Conservation (phyloP, 1,284 basidiomycete species). For the Heimioporus retisporus region DNA sequence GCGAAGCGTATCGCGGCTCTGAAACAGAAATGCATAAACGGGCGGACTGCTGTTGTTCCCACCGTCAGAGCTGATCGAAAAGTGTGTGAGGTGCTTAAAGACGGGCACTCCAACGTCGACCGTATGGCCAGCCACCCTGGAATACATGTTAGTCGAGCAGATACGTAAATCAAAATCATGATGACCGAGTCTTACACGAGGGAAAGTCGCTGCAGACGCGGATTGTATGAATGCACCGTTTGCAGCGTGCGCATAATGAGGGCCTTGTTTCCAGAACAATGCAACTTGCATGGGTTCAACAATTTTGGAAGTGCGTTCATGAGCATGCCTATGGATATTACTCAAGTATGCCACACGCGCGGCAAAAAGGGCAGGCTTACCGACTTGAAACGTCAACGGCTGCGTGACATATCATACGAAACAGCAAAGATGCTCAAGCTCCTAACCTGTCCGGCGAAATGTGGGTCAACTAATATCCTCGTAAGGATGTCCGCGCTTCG, state of each 20-base stretch:
- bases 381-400: conserved; percentile 71
- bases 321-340: conserved; percentile 62
- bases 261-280: conserved; percentile 68
- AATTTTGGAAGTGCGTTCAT: conserved; percentile 74
- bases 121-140: conserved; percentile 60
- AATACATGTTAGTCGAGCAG: conserved; percentile 4
- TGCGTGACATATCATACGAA: conserved; percentile 56
- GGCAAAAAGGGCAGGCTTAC: conserved; percentile 44
- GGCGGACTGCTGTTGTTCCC: conserved; percentile 51
- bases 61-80: conserved; percentile 59
- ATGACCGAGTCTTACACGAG: conserved; percentile 52
- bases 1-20: conserved; percentile 64
- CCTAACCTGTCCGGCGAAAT: conserved; percentile 67
- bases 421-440: conserved; percentile 69
- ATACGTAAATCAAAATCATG: conserved; percentile 5
- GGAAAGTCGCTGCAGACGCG: conserved; percentile 64
- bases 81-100: conserved; percentile 68
- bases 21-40: conserved; percentile 59
- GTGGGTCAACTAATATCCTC: conserved; percentile 67
- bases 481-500: conserved; percentile 80
- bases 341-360: conserved; percentile 6
- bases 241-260: conserved; percentile 62
- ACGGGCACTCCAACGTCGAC: conserved; percentile 64
- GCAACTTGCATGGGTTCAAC: conserved; percentile 64
- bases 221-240: conserved; percentile 61